Base-by-base conservation (phyloP, 768 basidiomycete genomes). In the Pleurotus pulmonarius region DNA sequence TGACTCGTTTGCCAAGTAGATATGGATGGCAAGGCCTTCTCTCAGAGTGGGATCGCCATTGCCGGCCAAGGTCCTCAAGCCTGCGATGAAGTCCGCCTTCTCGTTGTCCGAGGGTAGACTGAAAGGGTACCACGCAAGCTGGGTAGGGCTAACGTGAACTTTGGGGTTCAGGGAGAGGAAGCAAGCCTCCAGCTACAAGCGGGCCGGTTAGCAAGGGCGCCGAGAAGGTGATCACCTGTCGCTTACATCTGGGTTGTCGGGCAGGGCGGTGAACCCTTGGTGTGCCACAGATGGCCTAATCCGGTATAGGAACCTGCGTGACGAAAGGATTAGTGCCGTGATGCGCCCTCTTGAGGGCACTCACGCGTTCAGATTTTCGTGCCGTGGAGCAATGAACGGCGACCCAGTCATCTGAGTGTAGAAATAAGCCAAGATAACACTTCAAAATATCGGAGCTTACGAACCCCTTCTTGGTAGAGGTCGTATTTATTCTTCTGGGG, bases 201-300 rank as follows among this genome's bases (percentile, higher is more conserved):
- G 37, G 25, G 13, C 15, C 34, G 47, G 12, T 37, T 43, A 58
- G 16, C 22, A 22, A 5, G n/a, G 29, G 9, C 6, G 46, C 59
- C 26, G 16, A 51, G 29, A 41, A 51, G 4, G 25, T 24, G 5
- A 34, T 34, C 29, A 13, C 6, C 5, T 24, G 18, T 25, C 3
- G 72, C 80, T 29, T 63, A 85, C 83, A 64, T 86, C 81, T 7
- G 78, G 79, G 64, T 85, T 87, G 44, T 80, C 76, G 1, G 78
- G 78, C 5, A 86, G 69, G 29, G 70, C 69, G 11, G 68, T 77
- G 63, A 87, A 86, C 2, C 84, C 84, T 60, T 83, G 72, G 65
- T 87, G 86, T 0, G 84, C 83, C 18, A 87, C 85, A 5, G 84
- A 85, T 3, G 85, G 85, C 25, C 84, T 78, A 58, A 87, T 85